Base-by-base conservation (phyloP, 1,284 basidiomycete species). In the Puccinia horiana region DNA sequence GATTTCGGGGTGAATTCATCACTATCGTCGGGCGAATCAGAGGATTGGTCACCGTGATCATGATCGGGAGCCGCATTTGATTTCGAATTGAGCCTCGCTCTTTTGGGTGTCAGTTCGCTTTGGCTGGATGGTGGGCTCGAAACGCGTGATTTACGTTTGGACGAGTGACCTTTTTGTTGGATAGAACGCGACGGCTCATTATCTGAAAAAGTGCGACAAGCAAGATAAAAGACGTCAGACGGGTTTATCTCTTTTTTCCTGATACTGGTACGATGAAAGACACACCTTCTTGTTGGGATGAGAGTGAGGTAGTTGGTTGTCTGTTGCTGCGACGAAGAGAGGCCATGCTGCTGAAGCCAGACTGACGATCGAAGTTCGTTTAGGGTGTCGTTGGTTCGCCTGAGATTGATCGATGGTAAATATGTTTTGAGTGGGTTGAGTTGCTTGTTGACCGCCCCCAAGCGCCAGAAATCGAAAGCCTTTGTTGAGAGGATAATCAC, bases 1-100 rank as follows among this genome's bases (percentile, higher is more conserved):
- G 69, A 49, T 72, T 72, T 72, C 2, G 69, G 69, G n/a, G 69
- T 72, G 69, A 72, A 72, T n/a, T 72, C 44, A 12, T 72, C 40
- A 32, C 18, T 8, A 23, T 72, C 9, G 47, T 72, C 40, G 44
- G 69, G 32, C 18, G 69, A 72, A 72, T 29, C 44, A n/a, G 69
- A 72, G 37, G 12, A 12, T 18, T 49, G 69, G 29, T 47, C 65
- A 29, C 20, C 16, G 35, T 42, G 14, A 42, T 69, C 20, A 29
- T n/a, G 65, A 69, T 69, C 65, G 42, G 6, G 37, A 69, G 42
- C 35, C 23, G 23, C 16, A 3, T 37, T 70, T n/a, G n/a, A n/a
- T 29, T 32, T 40, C 1, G 29, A 40, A 35, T 23, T 35, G 61
- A 40, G 0, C 20, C 37, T 49, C 5, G 18, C 18, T 29, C n/a